These are phyloP conservation scores for Lactarius indigo DNA, from an alignment of 768 basidiomycete species.

Conservation along the genomic window DNA sequence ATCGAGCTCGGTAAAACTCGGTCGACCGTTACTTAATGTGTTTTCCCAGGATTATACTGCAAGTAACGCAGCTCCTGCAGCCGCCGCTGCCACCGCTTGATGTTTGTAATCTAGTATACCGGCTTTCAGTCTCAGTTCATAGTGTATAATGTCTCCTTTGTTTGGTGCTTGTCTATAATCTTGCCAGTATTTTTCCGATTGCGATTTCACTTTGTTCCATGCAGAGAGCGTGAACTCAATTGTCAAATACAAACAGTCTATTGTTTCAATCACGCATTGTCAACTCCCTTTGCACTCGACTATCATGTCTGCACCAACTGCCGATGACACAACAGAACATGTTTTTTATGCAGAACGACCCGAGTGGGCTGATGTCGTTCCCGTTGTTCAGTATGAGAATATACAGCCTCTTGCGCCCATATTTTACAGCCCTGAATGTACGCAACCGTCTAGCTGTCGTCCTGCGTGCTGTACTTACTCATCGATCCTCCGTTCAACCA, in stretches of 20 bases:
- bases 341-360: constrained; percentile 56
- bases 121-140: constrained; percentile 1
- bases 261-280: constrained; percentile 1
- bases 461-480: constrained; percentile 26
- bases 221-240: not conserved
- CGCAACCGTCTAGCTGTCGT: constrained; percentile 32
- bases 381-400: constrained; percentile 78
- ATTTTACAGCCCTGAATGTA: constrained; percentile 86
- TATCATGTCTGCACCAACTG: constrained; percentile 5
- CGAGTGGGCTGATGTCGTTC: constrained; percentile 79
- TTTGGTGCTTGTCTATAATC: constrained; percentile 19
- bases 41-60: constrained; percentile 62
- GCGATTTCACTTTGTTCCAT: not conserved
- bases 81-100: constrained; percentile 27
- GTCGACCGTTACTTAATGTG: not conserved
- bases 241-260: not conserved
- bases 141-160: constrained; percentile 22
- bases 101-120: constrained; percentile 13
- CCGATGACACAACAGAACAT: constrained; percentile 7
- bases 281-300: not conserved
- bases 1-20: not conserved
- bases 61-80: constrained; percentile 46
- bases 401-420: constrained; percentile 84
- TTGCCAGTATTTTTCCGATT: constrained; percentile 4
- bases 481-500: constrained; percentile 15